Percentiles rank a stretch among this genome's conserved stretches.
These are phyloP conservation scores for Thalassiosira pacifica DNA, from an alignment of 352 stramenopile genomes.

Conservation along the genomic window DNA sequence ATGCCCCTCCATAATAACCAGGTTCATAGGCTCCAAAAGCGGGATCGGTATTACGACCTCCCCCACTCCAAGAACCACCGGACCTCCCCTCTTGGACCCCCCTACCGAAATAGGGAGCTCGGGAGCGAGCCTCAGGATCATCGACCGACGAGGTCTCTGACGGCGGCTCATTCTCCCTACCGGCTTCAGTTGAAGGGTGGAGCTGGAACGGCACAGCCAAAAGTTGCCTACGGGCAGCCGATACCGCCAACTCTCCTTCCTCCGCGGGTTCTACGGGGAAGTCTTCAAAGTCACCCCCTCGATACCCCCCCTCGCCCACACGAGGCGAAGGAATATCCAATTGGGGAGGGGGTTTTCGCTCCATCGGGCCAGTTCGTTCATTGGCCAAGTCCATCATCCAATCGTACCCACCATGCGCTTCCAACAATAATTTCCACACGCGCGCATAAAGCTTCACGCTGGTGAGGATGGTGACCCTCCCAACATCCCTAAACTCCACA, in stretches of 20 bases:
- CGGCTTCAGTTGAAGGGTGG: not conserved
- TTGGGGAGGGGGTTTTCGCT: not conserved
- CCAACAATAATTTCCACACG: not conserved
- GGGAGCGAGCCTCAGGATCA: not conserved
- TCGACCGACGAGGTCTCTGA: not conserved
- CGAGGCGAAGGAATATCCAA: not conserved
- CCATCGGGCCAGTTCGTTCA: not conserved
- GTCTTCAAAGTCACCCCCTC: conserved; percentile 1
- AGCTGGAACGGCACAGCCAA: not conserved
- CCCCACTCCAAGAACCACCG: not conserved
- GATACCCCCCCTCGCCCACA: conserved; percentile 10
- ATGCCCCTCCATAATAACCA: not conserved
- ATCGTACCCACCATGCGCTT: conserved; percentile 5
- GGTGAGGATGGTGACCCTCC: not conserved
- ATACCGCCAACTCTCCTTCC: not conserved
- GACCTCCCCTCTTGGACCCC: not conserved
- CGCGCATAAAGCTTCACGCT: not conserved
- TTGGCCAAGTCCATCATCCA: conserved; percentile 11
- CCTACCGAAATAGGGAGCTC: not conserved
- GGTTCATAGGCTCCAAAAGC: not conserved
- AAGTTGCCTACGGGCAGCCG: not conserved
- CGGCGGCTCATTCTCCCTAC: not conserved
- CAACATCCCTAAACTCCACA: not conserved
- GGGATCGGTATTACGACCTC: not conserved
- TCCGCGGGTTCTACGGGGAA: not conserved